phyloP scores from a whole-genome alignment of 169 alveolate genomes.

The Eimeria zaria region DNA sequence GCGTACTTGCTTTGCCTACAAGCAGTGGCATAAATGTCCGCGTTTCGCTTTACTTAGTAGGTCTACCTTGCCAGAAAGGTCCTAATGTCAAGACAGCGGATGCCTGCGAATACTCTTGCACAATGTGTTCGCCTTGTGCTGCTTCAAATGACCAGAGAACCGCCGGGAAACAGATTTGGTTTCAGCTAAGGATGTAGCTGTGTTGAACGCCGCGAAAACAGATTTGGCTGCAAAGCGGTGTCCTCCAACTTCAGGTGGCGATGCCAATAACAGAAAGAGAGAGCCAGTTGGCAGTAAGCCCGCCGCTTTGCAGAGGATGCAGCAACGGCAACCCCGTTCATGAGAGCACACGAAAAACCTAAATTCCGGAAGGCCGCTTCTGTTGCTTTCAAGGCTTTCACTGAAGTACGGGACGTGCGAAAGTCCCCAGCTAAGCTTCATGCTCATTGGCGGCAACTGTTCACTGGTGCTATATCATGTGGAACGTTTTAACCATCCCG shows the following conservation, averaged over 20 bases:
- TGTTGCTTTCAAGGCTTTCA: background rate
- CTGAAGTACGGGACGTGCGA: background rate
- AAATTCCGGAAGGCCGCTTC: background rate
- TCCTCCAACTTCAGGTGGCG: background rate
- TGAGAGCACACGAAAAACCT: background rate
- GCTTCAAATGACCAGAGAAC: conserved; percentile 8
- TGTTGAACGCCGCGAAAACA: background rate
- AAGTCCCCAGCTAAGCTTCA: background rate
- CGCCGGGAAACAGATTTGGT: background rate
- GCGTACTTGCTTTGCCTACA: background rate
- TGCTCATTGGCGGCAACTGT: background rate
- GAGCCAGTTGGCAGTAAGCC: background rate
- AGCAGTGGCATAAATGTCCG: background rate
- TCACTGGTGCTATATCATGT: background rate
- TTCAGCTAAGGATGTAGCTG: background rate
- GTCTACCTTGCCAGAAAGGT: background rate
- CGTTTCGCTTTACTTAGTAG: background rate
- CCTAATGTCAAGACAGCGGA: background rate
- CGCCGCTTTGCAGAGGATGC: background rate
- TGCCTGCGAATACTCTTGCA: background rate
- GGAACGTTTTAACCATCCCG: background rate
- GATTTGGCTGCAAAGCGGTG: background rate
- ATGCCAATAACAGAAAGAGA: background rate
- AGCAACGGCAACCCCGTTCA: background rate
- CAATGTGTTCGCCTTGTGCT: background rate